A percentile compares a stretch with the other conserved stretches of the same genome.
Evolutionary conservation across 2,329 filamentous ascomycete genomes (phyloP).

Genomic region (Bimuria novae-zelandiae): DNA sequence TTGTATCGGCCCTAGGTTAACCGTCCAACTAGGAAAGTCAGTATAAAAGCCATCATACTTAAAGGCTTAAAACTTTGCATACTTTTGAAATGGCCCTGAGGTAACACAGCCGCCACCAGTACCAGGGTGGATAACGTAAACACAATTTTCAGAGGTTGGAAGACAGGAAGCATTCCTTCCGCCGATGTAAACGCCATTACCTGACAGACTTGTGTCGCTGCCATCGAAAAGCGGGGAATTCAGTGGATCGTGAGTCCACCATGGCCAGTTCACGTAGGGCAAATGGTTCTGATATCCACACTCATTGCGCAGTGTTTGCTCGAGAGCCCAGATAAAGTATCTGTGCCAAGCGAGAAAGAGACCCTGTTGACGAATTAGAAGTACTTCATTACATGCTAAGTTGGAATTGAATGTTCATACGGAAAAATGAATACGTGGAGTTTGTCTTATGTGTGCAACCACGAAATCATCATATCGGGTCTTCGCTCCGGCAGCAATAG

Average conservation of each 20-base stretch:
- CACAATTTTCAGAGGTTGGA: slow-evolving; percentile 23
- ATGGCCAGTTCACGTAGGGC: slow-evolving; percentile 60
- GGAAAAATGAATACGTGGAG: no score
- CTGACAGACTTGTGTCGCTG: slow-evolving; percentile 53
- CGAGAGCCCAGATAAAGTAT: slow-evolving; percentile 48
- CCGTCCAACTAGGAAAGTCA: no score
- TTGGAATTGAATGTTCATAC: no score
- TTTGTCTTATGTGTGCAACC: slow-evolving; percentile 28
- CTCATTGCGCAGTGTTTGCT: slow-evolving; percentile 48
- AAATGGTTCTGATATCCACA: slow-evolving; percentile 49
- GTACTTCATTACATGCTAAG: no score
- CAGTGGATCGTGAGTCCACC: slow-evolving; percentile 45
- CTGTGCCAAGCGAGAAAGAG: slow-evolving; percentile 45
- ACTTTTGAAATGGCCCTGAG: no score
- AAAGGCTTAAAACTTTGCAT: no score
- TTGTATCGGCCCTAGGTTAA: no score
- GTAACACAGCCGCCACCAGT: no score
- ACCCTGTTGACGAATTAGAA: slow-evolving; percentile 28
- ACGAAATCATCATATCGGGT: slow-evolving; percentile 36
- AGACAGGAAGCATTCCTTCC: slow-evolving; percentile 29
- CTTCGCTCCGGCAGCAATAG: slow-evolving; percentile 21
- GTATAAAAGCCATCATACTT: no score
- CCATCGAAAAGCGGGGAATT: slow-evolving; percentile 61
- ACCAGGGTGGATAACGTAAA: slow-evolving; percentile 51
- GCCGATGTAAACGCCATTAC: no score